Percentiles rank a stretch among this genome's conserved stretches.
These are phyloP conservation scores for Cairneyella variabilis DNA, from an alignment of 495 filamentous ascomycete genomes.

Conservation along the genomic window DNA sequence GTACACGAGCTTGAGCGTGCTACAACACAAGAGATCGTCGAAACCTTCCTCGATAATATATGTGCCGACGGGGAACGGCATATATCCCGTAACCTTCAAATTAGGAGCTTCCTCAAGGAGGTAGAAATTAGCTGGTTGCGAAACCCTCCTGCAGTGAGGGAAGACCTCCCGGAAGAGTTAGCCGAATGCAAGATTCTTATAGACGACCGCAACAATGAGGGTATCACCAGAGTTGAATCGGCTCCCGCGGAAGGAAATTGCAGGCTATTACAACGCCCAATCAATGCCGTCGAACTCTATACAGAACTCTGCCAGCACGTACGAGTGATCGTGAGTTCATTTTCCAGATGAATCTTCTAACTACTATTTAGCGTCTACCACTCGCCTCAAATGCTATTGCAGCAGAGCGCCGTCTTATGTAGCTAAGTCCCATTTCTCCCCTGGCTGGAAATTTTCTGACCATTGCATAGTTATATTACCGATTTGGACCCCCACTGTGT, in stretches of 20 bases:
- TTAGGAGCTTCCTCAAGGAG: neutral
- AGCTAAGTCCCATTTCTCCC: neutral
- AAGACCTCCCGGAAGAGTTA: too few species aligned
- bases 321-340: too few species aligned
- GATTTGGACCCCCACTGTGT: neutral
- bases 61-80: neutral
- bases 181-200: neutral
- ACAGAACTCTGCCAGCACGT: neutral
- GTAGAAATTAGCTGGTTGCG: neutral
- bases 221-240: neutral
- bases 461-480: neutral
- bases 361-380: neutral
- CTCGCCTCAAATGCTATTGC: neutral
- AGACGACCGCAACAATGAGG: constrained; percentile 6
- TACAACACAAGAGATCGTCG: neutral
- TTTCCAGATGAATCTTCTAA: neutral
- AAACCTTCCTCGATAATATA: constrained; percentile 1
- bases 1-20: neutral
- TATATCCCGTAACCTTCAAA: neutral
- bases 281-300: neutral
- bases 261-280: neutral
- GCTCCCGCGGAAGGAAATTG: neutral
- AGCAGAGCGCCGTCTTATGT: constrained; percentile 5
- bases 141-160: neutral
- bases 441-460: neutral